Evolutionary conservation across 805 yeast species (phyloP), one percentile per base, ranked within the genome.

Genomic region (Wilhelminamyces savonicus): DNA sequence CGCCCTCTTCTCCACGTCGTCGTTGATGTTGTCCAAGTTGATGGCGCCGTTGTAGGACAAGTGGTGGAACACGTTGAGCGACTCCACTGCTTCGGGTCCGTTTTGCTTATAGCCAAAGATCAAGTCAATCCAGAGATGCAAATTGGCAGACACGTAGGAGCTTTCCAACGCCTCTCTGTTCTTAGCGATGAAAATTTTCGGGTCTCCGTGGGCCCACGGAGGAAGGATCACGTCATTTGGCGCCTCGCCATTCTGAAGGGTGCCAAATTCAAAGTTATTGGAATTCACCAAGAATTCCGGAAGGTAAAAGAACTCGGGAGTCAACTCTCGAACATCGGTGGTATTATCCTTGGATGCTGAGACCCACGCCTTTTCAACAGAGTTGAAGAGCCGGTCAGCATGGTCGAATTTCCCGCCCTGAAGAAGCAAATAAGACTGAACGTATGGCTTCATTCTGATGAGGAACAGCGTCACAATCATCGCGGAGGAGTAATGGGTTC

Each of bases 321-420:
- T 82, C 27, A 86, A 59, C 45, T 86, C 96, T 34, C 95, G 60
- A 1, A 86, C 95, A 60, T 86, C 96, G 0, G 95, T 82, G 1
- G 90, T 80, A 45, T 79, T 80, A 24, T 85, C 94, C 28, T 56
- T 54, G 0, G 94, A 74, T 0, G 94, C 83, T 5, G 94, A 82
- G 8, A 54, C 50, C 95, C 95, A 86, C 0, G 94, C 78, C 36
- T 80, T 74, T n/a, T 68, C 72, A 17, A 86, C 62, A 0, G 92
- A 82, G 41, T 74, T 69, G 48, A 86, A 86, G 7, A 85, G 52
- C 31, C 96, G 56, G 47, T 86, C 95, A 0, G 95, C 90, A 44
- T 81, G 94, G 39, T 86, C 95, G 59, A 86, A 84, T 32, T 74
- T 78, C 0, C 95, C 95, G 9, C 92, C 95, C 60, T 86, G 96